These are phyloP conservation scores for Oehlia diaphana DNA, from an alignment of 192 early-diverging fungal species.

Conservation along the genomic window DNA sequence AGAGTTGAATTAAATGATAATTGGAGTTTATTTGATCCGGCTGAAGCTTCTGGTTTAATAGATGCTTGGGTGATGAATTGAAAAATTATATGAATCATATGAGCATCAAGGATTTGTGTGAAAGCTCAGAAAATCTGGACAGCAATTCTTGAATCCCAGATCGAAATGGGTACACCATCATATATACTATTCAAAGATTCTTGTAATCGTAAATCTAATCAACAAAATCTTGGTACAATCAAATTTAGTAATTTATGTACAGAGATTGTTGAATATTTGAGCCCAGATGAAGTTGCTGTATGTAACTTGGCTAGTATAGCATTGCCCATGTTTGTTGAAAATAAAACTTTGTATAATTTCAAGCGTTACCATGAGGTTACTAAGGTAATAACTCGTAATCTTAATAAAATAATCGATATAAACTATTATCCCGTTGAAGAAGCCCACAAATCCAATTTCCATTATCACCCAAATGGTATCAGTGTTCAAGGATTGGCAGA, in stretches of 20 bases:
- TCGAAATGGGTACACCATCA: slow-evolving; percentile 96
- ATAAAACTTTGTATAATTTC: slow-evolving; percentile 74
- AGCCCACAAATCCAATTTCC: slow-evolving; percentile 86
- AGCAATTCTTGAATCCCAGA: slow-evolving; percentile 93
- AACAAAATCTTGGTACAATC: slow-evolving; percentile 98
- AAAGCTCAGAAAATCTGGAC: slow-evolving; percentile 98
- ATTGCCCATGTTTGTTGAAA: slow-evolving; percentile 80
- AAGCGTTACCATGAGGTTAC: slow-evolving; percentile 78
- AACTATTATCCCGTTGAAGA: slow-evolving; percentile 96
- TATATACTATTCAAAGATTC: slow-evolving; percentile 99
- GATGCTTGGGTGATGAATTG: slow-evolving; percentile 93
- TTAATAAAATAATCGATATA: slow-evolving; percentile 96
- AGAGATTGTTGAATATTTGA: slow-evolving; percentile 96
- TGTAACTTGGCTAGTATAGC: slow-evolving; percentile 97
- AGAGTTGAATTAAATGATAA: slow-evolving; percentile 91
- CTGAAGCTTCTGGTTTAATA: slow-evolving; percentile 87
- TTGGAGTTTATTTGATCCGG: slow-evolving; percentile 94
- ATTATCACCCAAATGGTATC: slow-evolving; percentile 95
- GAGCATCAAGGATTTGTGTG: slow-evolving; percentile 83
- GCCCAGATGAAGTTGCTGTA: slow-evolving; percentile 94
- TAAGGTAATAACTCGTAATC: slow-evolving; percentile 87
- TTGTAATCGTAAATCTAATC: slow-evolving; percentile 98
- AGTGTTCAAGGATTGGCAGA: slow-evolving; percentile 91
- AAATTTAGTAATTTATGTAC: slow-evolving; percentile 98
- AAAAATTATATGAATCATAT: slow-evolving; percentile 79